Percentiles rank a stretch among this genome's conserved stretches.
Conservation (phyloP, 2,329 filamentous ascomycete genomes). For the Ophiosphaerella narmari region DNA sequence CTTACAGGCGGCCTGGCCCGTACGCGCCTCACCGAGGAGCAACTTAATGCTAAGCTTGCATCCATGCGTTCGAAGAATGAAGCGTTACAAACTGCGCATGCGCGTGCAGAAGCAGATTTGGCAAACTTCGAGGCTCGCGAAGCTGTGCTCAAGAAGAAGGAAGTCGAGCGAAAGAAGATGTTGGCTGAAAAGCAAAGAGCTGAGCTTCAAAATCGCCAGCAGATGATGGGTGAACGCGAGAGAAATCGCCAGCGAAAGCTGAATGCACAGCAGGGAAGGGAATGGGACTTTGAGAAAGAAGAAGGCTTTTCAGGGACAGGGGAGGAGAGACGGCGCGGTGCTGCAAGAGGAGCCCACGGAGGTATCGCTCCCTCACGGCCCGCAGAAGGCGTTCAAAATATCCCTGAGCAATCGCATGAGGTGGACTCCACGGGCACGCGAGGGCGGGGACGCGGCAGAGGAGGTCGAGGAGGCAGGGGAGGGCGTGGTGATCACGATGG, state of each 20-base stretch:
- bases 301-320: conserved; percentile 55
- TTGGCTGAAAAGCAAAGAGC: conserved; percentile 45
- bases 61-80: conserved; percentile 66
- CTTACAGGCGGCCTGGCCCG: conserved; percentile 40
- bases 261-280: conserved; percentile 61
- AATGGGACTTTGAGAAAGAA: conserved; percentile 68
- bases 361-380: conserved; percentile 48
- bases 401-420: neutral
- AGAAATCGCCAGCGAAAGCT: conserved; percentile 64
- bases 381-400: conserved; percentile 16
- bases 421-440: conserved; percentile 1
- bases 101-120: conserved; percentile 69
- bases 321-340: conserved; percentile 50
- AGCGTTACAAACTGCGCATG: conserved; percentile 63
- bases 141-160: conserved; percentile 59
- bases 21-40: conserved; percentile 62
- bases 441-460: conserved; percentile 40
- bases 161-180: conserved; percentile 46
- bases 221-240: conserved; percentile 67
- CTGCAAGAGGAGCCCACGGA: conserved; percentile 58
- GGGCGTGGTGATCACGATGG: conserved; percentile 32
- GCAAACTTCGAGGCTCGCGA: conserved; percentile 68
- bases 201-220: conserved; percentile 58
- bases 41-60: conserved; percentile 65
- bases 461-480: conserved; percentile 38